Evolutionary conservation across 352 stramenopile species (phyloP), one percentile per base, ranked within the genome.

Genomic region (Phytophthora agathidicida): DNA sequence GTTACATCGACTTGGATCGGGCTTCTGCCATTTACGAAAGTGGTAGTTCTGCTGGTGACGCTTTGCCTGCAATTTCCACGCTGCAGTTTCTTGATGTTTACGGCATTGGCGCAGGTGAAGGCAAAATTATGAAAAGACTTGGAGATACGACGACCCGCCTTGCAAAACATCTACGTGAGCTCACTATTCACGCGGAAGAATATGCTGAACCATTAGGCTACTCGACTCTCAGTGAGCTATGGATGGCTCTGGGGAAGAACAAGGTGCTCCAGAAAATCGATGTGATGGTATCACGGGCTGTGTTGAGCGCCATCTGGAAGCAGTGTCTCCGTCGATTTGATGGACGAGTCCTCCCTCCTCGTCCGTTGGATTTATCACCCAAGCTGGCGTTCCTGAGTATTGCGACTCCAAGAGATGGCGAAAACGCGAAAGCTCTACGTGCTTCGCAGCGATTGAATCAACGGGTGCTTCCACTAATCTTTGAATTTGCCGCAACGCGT

Each of bases 11-110:
- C 13, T 42, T 65, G 46, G 43, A 65, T 44, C 22, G 14, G 11
- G 58, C 58, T 41, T 45, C 55, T 23, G 47, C 55, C 17, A 23
- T 28, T 7, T 65, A 58, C 27, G 55, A 65, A 49, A n/a, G 20
- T 22, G 3, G 14, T 17, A 35, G 19, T 11, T 17, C 35, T 26
- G n/a, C n/a, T 8, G 19, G 32, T 13, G 47, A 45, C 7, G 13
- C 16, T 45, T 26, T 10, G 5, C 38, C 54, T 11, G 24, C 28
- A 17, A 27, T 62, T 19, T n/a, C 11, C 4, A 44, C 42, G 33
- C 13, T 63, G n/a, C 4, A 57, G 2, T 57, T 65, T n/a, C 23
- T 47, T 17, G 45, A 65, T 47, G 35, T 39, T 13, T 65, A 58
- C 38, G 38, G 30, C 10, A 58, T 65, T 20, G 55, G 46, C 22